Evolutionary conservation across 768 basidiomycete genomes (phyloP).

Genomic region (Trametes coccinea): DNA sequence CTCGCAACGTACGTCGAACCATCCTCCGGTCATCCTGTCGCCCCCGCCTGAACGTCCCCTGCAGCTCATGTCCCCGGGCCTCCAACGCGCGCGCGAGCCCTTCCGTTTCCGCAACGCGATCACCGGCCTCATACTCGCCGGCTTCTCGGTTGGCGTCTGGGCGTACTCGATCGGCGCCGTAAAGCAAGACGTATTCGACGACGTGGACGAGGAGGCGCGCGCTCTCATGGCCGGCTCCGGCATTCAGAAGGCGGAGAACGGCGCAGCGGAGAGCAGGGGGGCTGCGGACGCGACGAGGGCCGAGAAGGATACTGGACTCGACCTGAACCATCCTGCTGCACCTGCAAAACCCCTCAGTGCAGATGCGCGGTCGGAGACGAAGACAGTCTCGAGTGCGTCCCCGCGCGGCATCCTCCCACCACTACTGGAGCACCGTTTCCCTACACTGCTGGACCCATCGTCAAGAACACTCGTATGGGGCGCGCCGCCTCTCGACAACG

Average conservation of each 20-base stretch:
- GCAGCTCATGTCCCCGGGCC: constrained; percentile 84
- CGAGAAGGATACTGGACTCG: neutral
- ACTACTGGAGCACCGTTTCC: constrained; percentile 46
- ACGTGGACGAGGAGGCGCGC: constrained; percentile 77
- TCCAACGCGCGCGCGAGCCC: constrained; percentile 84
- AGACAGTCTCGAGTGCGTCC: neutral
- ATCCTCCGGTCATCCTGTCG: neutral
- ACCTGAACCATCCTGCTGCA: neutral
- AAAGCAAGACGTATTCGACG: constrained; percentile 90
- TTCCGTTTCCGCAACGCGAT: constrained; percentile 79
- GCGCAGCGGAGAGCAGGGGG: constrained; percentile 33
- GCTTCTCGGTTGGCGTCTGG: constrained; percentile 83
- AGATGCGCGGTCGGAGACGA: neutral
- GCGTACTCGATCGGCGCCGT: constrained; percentile 93
- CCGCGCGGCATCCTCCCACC: constrained; percentile 47
- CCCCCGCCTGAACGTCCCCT: neutral
- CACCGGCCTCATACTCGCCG: constrained; percentile 69
- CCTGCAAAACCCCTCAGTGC: neutral
- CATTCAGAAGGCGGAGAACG: constrained; percentile 26
- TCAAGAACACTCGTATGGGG: constrained; percentile 70
- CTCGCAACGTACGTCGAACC: constrained; percentile 36
- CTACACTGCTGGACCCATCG: constrained; percentile 57
- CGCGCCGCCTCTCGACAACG: constrained; percentile 65
- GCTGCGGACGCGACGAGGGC: constrained; percentile 28
- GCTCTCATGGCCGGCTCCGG: constrained; percentile 44